Base-by-base conservation (phyloP, 225 moss, liverwort and hornwort species). In the Asterella californica region DNA sequence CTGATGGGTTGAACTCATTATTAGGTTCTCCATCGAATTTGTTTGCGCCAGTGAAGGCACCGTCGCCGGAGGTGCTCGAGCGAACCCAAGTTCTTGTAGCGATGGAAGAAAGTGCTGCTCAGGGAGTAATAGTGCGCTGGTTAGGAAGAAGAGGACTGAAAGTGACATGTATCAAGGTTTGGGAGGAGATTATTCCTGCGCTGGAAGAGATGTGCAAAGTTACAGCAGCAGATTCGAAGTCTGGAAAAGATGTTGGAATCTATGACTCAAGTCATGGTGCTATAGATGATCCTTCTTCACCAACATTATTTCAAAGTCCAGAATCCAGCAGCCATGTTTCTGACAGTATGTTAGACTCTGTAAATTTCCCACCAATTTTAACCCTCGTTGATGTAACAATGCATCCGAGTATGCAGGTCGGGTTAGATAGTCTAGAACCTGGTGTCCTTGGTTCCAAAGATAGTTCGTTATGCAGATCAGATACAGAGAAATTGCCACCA, bases 121-220 rank as follows among this genome's bases (percentile, higher is more conserved):
- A 61, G 36, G 80, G 82, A 4, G 83, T 82, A 0, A 72, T 80
- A 34, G 76, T 78, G 37, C 10, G 30, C 29, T 86, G 85, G 85
- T 34, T 86, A 48, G 80, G 80, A 76, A 82, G 80, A 52, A 73
- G 36, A 47, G 82, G 82, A 18, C 30, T 83, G 64, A 80, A 60
- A n/a, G 80, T 86, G 66, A 82, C 67, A 4, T 83, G 85, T 74
- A 79, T 83, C 21, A 78, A 83, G 29, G 68, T 29, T 3, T 86
- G 85, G 85, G 77, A 74, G 60, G 83, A 83, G n/a, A 67, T 86
- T 14, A 68, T 86, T n/a, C 80, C 85, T 6, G 73, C 80, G 30
- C 59, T 86, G 36, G 80, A 86, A 66, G 47, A 61, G 2, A 75
- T 85, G 60, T 76, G 76, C 36, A 82, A 65, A 66, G 38, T 9